Conservation (phyloP, 169 alveolate genomes). For the Babesia bigemina region DNA sequence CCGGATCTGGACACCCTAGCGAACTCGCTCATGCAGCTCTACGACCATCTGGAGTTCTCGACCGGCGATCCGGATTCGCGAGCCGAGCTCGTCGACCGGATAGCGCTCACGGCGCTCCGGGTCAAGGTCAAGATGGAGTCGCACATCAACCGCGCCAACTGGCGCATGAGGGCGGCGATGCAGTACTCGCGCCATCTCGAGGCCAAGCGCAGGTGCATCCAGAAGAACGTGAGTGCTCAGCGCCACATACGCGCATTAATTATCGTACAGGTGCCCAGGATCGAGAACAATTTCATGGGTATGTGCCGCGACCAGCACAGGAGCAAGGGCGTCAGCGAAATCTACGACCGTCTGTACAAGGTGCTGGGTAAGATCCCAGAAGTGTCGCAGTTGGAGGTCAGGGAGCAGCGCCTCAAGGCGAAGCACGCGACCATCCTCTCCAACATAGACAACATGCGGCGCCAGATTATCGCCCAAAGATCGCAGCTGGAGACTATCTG, state of each 20-base stretch:
- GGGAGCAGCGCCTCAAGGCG: slow-evolving; percentile 16
- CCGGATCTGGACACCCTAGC: slow-evolving; percentile 63
- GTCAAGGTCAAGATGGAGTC: slow-evolving; percentile 39
- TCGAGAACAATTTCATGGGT: slow-evolving; percentile 30
- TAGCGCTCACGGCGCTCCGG: slow-evolving; percentile 38
- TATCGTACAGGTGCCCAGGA: slow-evolving; percentile 43
- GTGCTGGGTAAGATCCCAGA: slow-evolving; percentile 50
- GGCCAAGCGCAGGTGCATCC: slow-evolving; percentile 22
- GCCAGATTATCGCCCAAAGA: slow-evolving; percentile 39
- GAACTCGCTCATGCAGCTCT: slow-evolving; percentile 51
- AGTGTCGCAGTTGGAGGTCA: slow-evolving; percentile 33
- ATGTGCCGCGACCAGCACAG: slow-evolving; percentile 12
- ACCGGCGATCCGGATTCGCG: neutral
- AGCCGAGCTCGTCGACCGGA: slow-evolving; percentile 24
- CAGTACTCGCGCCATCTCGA: slow-evolving; percentile 14
- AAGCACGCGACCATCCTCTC: slow-evolving; percentile 10
- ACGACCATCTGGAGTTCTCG: slow-evolving; percentile 17
- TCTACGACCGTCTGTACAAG: slow-evolving; percentile 56
- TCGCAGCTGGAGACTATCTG: slow-evolving; percentile 47
- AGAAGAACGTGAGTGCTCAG: slow-evolving; percentile 37
- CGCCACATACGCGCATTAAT: neutral
- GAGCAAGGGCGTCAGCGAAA: slow-evolving; percentile 43
- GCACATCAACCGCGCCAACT: slow-evolving; percentile 19
- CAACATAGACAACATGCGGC: slow-evolving; percentile 25
- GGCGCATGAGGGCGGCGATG: slow-evolving; percentile 26